Base-by-base conservation (phyloP, 2,329 filamentous ascomycete species). In the Aspergillus neoniger region DNA sequence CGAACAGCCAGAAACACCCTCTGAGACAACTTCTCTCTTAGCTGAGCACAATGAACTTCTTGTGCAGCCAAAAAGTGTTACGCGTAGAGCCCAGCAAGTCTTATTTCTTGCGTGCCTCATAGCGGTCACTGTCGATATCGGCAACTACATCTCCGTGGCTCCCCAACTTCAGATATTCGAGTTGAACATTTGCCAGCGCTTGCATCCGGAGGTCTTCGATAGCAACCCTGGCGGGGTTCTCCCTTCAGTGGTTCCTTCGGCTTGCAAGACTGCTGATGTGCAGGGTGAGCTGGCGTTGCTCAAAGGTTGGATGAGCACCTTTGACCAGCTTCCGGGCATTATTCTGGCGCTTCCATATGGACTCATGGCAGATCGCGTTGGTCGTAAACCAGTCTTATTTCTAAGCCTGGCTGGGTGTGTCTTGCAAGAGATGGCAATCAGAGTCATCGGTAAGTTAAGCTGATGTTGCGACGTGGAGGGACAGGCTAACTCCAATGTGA, bases 131-230 rank as follows among this genome's bases (percentile, higher is more conserved):
- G 17, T 63, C 7, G 60, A 64, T 17, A 58, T 64, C 41, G 63
- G 60, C 6, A 47, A 14, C 28, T 60, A 44, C 38, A 58, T 64
- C 9, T 54, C 60, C 17, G 21, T 63, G 19, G 60, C 63, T n/a
- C 63, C 63, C 5, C 63, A 63, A 48, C 58, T 57, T 10, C 57
- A 60, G 47, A 55, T 63, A 8, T 54, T 57, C 32, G 63, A 64
- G 57, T 48, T 41, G n/a, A 58, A 63, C 32, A 59, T 64, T 55
- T 64, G 60, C n/a, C 60, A 53, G 17, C 51, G 38, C 21, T 36
- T 64, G 30, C 57, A 64, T 39, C 60, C 62, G 5, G 52, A 60
- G 39, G 8, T 55, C n/a, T 55, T 47, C 2, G 39, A 38, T 23
- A 7, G 15, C 28, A 30, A 1, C n/a, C 21, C 38, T 28, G 25